A percentile compares a stretch with the other conserved stretches of the same genome.
Evolutionary conservation across 805 yeast genomes (phyloP).

Genomic region (Myxozyma nipponensis): DNA sequence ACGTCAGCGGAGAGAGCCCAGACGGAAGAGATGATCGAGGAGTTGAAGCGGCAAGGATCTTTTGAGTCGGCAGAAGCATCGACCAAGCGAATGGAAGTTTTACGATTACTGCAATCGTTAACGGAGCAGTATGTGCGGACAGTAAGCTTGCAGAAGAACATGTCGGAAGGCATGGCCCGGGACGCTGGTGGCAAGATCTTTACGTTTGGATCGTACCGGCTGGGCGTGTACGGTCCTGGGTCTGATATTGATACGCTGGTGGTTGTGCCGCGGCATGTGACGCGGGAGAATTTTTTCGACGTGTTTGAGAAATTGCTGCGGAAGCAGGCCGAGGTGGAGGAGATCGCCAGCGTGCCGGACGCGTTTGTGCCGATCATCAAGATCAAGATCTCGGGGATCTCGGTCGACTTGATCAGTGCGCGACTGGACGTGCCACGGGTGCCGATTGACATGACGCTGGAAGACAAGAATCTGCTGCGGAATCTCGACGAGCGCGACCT

Average conservation of each 20-base stretch:
- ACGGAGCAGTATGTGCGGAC: slow-evolving; percentile 76
- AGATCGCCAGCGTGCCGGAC: slow-evolving; percentile 89
- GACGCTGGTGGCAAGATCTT: slow-evolving; percentile 99
- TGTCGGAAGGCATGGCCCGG: slow-evolving; percentile 95
- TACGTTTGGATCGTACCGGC: slow-evolving; percentile 88
- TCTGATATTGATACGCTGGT: slow-evolving; percentile 94
- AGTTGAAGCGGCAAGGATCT: slow-evolving; percentile 76
- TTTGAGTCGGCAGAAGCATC: slow-evolving; percentile 87
- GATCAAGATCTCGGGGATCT: slow-evolving; percentile 82
- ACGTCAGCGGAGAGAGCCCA: slow-evolving; percentile 71
- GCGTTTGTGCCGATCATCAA: slow-evolving; percentile 97
- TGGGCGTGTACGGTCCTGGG: slow-evolving; percentile 98
- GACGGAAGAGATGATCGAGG: slow-evolving; percentile 73
- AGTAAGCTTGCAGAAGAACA: slow-evolving; percentile 76
- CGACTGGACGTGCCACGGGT: slow-evolving; percentile 77
- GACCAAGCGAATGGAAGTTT: slow-evolving; percentile 68
- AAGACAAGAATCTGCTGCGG: slow-evolving; percentile 78
- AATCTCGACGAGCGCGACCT: slow-evolving; percentile 89
- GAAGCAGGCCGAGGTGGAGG: slow-evolving; percentile 77
- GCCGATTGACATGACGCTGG: slow-evolving; percentile 66
- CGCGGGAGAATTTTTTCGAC: slow-evolving; percentile 82
- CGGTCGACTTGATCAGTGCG: slow-evolving; percentile 87
- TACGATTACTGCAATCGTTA: slow-evolving; percentile 65
- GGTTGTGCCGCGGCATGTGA: slow-evolving; percentile 95
- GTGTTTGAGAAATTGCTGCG: slow-evolving; percentile 71